Percentiles rank a stretch among this genome's conserved stretches.
Conservation (phyloP, 2,329 filamentous ascomycete genomes). For the Alternaria triticina region DNA sequence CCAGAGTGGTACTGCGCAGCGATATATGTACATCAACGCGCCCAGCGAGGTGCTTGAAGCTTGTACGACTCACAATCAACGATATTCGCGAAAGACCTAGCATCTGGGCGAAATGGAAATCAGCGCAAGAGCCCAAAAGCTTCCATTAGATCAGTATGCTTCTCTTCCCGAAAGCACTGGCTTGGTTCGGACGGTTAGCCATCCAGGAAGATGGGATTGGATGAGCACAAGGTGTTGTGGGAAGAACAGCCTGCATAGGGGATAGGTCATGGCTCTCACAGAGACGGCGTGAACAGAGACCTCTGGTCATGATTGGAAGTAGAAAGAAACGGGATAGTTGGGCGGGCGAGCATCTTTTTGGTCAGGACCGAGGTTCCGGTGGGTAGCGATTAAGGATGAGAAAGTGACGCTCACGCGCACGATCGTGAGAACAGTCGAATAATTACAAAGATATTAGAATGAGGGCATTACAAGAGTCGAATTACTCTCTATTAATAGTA, state of each 20-base stretch:
- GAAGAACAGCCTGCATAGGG: background rate
- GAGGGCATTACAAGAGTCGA: background rate
- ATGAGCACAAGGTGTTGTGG: background rate
- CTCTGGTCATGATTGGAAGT: background rate
- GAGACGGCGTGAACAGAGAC: background rate
- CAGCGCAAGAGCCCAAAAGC: background rate
- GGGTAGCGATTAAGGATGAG: accelerated
- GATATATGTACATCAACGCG: background rate
- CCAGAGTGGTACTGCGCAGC: background rate
- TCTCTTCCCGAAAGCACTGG: background rate
- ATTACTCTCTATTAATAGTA: slow-evolving; percentile 4
- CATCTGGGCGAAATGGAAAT: background rate
- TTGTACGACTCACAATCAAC: background rate
- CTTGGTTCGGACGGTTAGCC: background rate
- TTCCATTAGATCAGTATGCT: background rate
- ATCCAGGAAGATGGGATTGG: accelerated
- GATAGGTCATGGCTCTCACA: accelerated
- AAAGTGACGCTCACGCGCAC: background rate
- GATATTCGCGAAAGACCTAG: background rate
- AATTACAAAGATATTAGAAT: background rate
- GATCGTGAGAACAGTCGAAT: background rate
- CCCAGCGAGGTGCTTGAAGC: background rate
- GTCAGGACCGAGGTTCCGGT: background rate
- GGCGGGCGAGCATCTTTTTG: background rate
- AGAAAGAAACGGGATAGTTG: background rate